Evolutionary conservation across 2,329 filamentous ascomycete species (phyloP), one percentile per base, ranked within the genome.

Genomic region (Microdochium paspali): DNA sequence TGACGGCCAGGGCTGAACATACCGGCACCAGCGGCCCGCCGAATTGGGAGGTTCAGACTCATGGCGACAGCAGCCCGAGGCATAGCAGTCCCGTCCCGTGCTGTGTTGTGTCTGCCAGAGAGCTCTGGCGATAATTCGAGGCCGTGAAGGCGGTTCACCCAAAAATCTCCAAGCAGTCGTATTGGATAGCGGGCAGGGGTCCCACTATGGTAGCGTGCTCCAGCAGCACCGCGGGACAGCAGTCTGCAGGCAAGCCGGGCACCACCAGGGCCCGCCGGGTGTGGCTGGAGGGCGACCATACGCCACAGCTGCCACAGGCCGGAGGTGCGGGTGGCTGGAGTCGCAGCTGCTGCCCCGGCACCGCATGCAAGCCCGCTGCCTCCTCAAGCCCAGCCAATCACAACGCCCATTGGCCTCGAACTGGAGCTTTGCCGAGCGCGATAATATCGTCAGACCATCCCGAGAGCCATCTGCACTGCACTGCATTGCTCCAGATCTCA

Each of bases 1-100:
- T 32, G 49, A 47, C 40, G 30, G 7, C 32, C 44, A 43, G 18
- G 15, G 46, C 25, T 18, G 35, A 49, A 53, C 72, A 49, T 73
- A 87, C 84, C 79, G 62, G 74, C 71, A 59, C 72, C 70, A 48
- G 76, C 70, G 56, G 84, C 68, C 68, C 77, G 77, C 70, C 79
- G 70, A 58, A 80, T 72, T 56, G 82, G 80, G 60, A 81, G 68
- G 64, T 77, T 76, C 58, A 84, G 66, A 67, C 73, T 86, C 84
- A 88, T 89, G 61, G 53, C 60, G 59, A 54, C 53, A 52, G 52
- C 47, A 46, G 35, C 35, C 51, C 46, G 45, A 40, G 43, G 35
- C 35, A 6, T 18, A 12, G 10, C 31, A 35, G 15, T n/a, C n/a
- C n/a, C n/a, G 31, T 15, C 15, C 18, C 31, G 31, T 35, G 31